Conservation (phyloP, 2,329 filamentous ascomycete species). For the Aspergillus fischeri region DNA sequence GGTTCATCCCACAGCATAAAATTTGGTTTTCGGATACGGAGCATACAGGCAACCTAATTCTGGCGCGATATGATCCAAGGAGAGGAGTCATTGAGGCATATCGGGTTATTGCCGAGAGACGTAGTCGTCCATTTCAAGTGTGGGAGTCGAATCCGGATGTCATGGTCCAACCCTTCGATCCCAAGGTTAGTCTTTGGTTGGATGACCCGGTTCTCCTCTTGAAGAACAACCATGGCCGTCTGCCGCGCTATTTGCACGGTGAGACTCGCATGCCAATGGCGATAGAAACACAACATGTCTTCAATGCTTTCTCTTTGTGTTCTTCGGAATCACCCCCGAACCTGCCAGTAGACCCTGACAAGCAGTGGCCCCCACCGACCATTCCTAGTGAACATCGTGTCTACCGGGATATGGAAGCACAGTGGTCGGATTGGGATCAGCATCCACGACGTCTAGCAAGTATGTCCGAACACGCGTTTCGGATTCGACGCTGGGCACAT, state of each 20-base stretch:
- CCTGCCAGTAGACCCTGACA: slow-evolving; percentile 37
- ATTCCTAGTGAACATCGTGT: slow-evolving; percentile 63
- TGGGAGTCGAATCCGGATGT: slow-evolving; percentile 66
- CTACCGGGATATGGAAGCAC: slow-evolving; percentile 45
- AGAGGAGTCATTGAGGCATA: slow-evolving; percentile 77
- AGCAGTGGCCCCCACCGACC: slow-evolving; percentile 71
- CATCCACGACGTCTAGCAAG: slow-evolving; percentile 53
- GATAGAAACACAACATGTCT: slow-evolving; percentile 50
- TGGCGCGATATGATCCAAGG: slow-evolving; percentile 71
- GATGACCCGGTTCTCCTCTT: slow-evolving; percentile 68
- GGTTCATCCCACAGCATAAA: slow-evolving; percentile 77
- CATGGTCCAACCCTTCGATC: slow-evolving; percentile 69
- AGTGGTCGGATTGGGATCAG: slow-evolving; percentile 44
- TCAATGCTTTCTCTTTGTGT: slow-evolving; percentile 66
- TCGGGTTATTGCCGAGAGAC: slow-evolving; percentile 64
- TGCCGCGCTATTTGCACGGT: slow-evolving; percentile 21
- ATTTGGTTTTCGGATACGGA: slow-evolving; percentile 80
- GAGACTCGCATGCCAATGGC: slow-evolving; percentile 55
- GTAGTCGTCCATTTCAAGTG: slow-evolving; percentile 50
- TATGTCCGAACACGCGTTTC: slow-evolving; percentile 66
- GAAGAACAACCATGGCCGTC: slow-evolving; percentile 26
- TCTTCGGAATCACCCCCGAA: slow-evolving; percentile 42
- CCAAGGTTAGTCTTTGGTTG: slow-evolving; percentile 65
- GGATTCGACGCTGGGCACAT: slow-evolving; percentile 72
- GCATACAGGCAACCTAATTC: slow-evolving; percentile 68